Evolutionary conservation across 1,284 basidiomycete species (phyloP), one percentile per base, ranked within the genome.

Genomic region (Hemileia vastatrix): DNA sequence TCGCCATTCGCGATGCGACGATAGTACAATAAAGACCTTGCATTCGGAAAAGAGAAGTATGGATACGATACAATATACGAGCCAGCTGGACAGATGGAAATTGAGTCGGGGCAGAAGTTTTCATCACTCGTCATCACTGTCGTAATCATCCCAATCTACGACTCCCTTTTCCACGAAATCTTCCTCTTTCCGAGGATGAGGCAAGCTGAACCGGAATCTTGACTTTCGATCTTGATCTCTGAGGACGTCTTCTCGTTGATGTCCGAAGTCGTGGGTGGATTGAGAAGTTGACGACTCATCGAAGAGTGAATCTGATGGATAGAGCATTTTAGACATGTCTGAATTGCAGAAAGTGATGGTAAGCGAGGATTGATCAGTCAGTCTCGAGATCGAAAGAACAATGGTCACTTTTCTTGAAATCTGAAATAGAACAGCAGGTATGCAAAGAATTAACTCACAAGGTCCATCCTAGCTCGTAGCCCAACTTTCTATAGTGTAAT

Each of bases 381-480:
- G 27, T 27, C 27, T 27, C 27, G 27, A 27, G 27, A 27, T 27
- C 27, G 27, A 27, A 27, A 27, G 27, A 27, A 27, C 27, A 27
- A 27, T 27, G 27, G 27, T 27, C 27, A 27, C 27, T 27, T 27
- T 27, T 27, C 27, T 27, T 27, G 27, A 27, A 27, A 27, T 27
- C 27, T 27, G 27, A 27, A 27, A 27, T 27, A 27, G 73, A n/a
- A n/a, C n/a, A n/a, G n/a, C n/a, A n/a, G n/a, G n/a, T n/a, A n/a
- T n/a, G n/a, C n/a, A n/a, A n/a, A n/a, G n/a, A n/a, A n/a, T n/a
- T n/a, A n/a, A n/a, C n/a, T n/a, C n/a, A n/a, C n/a, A n/a, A n/a
- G n/a, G 72, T 0, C 73, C 73, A 21, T 75, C n/a, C 72, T 6
- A 74, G 66, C 56, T 71, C 64, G 64, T 75, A 75, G 9, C 72